Conservation (phyloP, 768 basidiomycete species). For the Lactifluus subvellereus region DNA sequence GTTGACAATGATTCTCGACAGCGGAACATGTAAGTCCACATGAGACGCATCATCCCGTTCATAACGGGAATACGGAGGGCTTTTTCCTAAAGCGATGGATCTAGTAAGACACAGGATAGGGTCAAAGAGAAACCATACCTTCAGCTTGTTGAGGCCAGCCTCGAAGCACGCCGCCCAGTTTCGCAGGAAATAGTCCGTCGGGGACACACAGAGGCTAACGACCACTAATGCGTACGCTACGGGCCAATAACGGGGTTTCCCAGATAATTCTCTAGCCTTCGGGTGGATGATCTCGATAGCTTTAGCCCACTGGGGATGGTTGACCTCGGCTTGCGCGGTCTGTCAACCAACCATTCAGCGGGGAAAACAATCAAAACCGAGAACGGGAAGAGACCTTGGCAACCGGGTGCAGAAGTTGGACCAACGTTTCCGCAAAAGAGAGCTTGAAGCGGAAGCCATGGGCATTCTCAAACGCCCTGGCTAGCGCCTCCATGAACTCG, state of each 20-base stretch:
- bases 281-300: conserved; percentile 81
- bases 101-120: neutral
- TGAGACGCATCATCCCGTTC: conserved; percentile 75
- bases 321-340: conserved; percentile 95
- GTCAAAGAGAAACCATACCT: conserved; percentile 44
- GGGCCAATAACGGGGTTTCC: conserved; percentile 86
- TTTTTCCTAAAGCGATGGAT: conserved; percentile 57
- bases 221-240: conserved; percentile 81
- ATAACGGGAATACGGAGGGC: conserved; percentile 61
- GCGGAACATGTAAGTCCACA: conserved; percentile 95
- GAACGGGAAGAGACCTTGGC: conserved; percentile 54
- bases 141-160: conserved; percentile 64
- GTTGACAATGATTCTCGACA: conserved; percentile 82
- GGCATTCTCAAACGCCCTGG: conserved; percentile 75
- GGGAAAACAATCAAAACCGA: neutral
- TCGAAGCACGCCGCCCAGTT: conserved; percentile 78
- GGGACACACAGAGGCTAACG: conserved; percentile 80
- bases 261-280: conserved; percentile 77
- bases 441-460: conserved; percentile 80
- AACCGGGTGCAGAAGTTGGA: conserved; percentile 75
- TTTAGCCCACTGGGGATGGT: conserved; percentile 91
- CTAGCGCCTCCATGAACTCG: conserved; percentile 81
- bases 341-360: conserved; percentile 29
- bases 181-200: conserved; percentile 76
- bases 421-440: conserved; percentile 79